phyloP scores from a whole-genome alignment of 2,329 filamentous ascomycete genomes.

The Fusarium pseudonygamai region DNA sequence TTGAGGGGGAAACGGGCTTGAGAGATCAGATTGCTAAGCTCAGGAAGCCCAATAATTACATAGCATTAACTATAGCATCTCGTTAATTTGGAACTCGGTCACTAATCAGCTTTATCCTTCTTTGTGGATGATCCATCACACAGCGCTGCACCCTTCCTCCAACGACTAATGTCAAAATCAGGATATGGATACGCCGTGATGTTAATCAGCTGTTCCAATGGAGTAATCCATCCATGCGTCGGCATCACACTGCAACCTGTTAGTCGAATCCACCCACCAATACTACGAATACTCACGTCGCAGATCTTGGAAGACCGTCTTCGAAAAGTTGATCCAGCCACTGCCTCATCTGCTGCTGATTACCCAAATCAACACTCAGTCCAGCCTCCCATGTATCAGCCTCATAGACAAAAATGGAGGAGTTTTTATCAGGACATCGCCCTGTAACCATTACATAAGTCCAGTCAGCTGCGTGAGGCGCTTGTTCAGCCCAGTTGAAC shows the following conservation, averaged over 20 bases:
- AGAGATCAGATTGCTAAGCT: background rate
- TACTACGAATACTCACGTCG: background rate
- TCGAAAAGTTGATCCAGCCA: background rate
- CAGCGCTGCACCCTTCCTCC: background rate
- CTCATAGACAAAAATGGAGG: background rate
- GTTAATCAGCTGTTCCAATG: background rate
- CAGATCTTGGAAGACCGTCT: background rate
- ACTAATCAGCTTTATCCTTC: background rate
- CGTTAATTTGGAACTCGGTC: fast-evolving
- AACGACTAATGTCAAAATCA: background rate
- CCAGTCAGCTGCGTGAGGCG: constrained; percentile 16
- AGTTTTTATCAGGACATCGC: background rate
- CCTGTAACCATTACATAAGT: constrained; percentile 17
- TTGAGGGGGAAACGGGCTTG: fast-evolving
- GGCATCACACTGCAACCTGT: background rate
- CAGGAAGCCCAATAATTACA: fast-evolving
- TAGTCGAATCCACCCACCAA: fast-evolving
- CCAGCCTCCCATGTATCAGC: constrained; percentile 2
- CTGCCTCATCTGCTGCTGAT: background rate
- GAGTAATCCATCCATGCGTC: background rate
- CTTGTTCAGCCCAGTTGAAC: constrained; percentile 21
- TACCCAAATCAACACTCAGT: background rate
- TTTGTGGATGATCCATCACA: background rate
- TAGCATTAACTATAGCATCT: fast-evolving
- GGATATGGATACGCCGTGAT: background rate